These are phyloP conservation scores for Madurella fahalii DNA, from an alignment of 2,329 filamentous ascomycete species.

Conservation along the genomic window DNA sequence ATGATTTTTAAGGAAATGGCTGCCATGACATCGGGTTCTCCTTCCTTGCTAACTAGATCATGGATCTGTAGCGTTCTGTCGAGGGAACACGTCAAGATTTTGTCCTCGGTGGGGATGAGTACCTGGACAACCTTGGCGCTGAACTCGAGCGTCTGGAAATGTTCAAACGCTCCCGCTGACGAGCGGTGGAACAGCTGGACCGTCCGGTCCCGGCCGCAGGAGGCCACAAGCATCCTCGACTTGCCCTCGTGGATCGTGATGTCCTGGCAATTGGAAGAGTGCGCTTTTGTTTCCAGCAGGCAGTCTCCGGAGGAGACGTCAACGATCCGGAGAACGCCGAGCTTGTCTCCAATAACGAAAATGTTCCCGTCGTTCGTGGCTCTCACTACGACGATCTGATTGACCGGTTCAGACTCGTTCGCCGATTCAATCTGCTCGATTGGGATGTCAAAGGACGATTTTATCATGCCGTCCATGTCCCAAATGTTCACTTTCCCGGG, in stretches of 20 bases:
- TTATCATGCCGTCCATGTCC: constrained; percentile 67
- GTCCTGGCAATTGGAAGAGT: constrained; percentile 78
- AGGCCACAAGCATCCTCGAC: constrained; percentile 66
- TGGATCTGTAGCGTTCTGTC: constrained; percentile 84
- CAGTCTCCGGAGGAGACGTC: constrained; percentile 59
- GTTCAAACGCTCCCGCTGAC: constrained; percentile 57
- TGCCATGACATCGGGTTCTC: constrained; percentile 61
- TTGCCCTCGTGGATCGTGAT: constrained; percentile 67
- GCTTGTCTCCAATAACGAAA: constrained; percentile 79
- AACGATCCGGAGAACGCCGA: constrained; percentile 73
- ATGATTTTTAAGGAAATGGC: constrained; percentile 75
- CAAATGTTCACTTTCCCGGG: constrained; percentile 80
- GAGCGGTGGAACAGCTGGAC: constrained; percentile 77
- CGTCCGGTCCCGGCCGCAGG: constrained; percentile 84
- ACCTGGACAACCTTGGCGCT: constrained; percentile 75
- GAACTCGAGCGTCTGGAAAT: constrained; percentile 92
- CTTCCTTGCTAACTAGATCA: constrained; percentile 68
- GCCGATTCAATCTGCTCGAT: constrained; percentile 59
- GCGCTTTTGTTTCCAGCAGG: constrained; percentile 73
- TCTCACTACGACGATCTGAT: constrained; percentile 57
- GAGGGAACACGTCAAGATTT: constrained; percentile 78
- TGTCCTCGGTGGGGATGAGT: constrained; percentile 70
- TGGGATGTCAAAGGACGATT: constrained; percentile 59
- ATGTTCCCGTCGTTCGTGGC: constrained; percentile 59
- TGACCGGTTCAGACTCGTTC: constrained; percentile 49